Evolutionary conservation across 2,329 filamentous ascomycete genomes (phyloP), one percentile per base, ranked within the genome.

Genomic region (Rhynchosporium secalis): DNA sequence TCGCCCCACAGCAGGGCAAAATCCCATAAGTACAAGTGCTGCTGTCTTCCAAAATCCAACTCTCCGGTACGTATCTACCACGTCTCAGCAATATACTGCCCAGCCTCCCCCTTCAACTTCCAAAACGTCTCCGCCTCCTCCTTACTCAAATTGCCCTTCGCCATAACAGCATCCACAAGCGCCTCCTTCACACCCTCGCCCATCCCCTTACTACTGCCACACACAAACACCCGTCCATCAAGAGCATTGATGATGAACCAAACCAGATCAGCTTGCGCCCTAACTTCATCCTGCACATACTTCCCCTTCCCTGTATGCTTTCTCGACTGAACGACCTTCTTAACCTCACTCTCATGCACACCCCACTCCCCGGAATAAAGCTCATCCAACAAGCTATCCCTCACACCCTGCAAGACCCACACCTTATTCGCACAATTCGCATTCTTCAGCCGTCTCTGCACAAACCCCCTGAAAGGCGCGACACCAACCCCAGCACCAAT

Each of bases 371-470:
- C 95, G 62, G 88, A 91, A 80, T 99, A 99, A 46, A 99, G 87
- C 78, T 99, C 95, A 73, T 99, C 95, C 28, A 98, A 86, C 47
- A 96, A 85, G 31, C 90, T 92, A 77, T 99, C 95, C n/a, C 93
- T 89, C 51, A 96, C 87, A 45, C 93, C 93, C 78, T 97, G 93
- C 49, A 97, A 84, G 51, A 97, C 91, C 93, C 93, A 97, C 71
- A 97, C 94, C 79, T 97, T 97, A 81, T 97, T 97, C 66, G 92
- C 92, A 73, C 93, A 96, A 78, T 96, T 97, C 73, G 93, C 93
- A 65, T 92, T 95, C 82, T 94, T 94, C 62, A 97, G 82, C 12
- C 93, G 86, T 63, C 96, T 91, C 78, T 98, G 91, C 49, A 99
- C 96, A 75, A 99, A 99, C 62, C 95, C 95, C 55, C 95, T 88